Evolutionary conservation across 1,139 yeast genomes (phyloP).

Genomic region (Wickerhamiella pararugosa): DNA sequence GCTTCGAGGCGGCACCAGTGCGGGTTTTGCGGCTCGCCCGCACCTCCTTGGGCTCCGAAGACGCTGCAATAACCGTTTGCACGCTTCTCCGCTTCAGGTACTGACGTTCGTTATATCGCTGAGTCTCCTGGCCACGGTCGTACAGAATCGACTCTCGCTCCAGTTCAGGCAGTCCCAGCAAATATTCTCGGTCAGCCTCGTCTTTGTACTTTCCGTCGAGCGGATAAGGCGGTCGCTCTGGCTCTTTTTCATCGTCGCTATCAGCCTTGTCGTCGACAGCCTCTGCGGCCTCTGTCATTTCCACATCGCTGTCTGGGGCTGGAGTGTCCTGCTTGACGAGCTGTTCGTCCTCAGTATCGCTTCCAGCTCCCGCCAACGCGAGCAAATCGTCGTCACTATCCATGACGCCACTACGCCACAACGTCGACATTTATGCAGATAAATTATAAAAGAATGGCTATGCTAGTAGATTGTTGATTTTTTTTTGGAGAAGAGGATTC

Average conservation of each 20-base stretch:
- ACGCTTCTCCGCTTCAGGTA: constrained; percentile 69
- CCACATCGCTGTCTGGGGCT: constrained; percentile 9
- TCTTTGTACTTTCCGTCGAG: constrained; percentile 82
- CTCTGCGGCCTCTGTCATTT: constrained; percentile 10
- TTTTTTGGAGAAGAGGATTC: too few relatives aligned
- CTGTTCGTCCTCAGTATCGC: constrained; percentile 13
- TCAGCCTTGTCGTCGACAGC: constrained; percentile 26
- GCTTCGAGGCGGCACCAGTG: constrained; percentile 29
- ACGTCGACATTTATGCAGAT: background rate
- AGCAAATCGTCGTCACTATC: constrained; percentile 18
- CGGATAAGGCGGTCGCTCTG: constrained; percentile 59
- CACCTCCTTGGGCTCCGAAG: constrained; percentile 27
- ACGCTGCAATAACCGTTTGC: constrained; percentile 30
- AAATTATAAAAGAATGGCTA: background rate
- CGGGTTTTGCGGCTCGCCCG: constrained; percentile 11
- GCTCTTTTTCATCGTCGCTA: constrained; percentile 32
- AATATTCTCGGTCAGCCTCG: constrained; percentile 52
- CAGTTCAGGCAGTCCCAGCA: constrained; percentile 74
- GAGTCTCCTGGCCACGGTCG: constrained; percentile 87
- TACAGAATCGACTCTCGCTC: constrained; percentile 80
- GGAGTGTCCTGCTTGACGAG: constrained; percentile 1
- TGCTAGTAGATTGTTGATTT: too few relatives aligned
- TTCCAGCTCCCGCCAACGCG: constrained; percentile 17
- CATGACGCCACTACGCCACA: background rate
- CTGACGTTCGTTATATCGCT: constrained; percentile 66